Percentiles rank a stretch among this genome's conserved stretches.
These are phyloP conservation scores for Lasiosphaeria hispida DNA, from an alignment of 495 filamentous ascomycete species.

Conservation along the genomic window DNA sequence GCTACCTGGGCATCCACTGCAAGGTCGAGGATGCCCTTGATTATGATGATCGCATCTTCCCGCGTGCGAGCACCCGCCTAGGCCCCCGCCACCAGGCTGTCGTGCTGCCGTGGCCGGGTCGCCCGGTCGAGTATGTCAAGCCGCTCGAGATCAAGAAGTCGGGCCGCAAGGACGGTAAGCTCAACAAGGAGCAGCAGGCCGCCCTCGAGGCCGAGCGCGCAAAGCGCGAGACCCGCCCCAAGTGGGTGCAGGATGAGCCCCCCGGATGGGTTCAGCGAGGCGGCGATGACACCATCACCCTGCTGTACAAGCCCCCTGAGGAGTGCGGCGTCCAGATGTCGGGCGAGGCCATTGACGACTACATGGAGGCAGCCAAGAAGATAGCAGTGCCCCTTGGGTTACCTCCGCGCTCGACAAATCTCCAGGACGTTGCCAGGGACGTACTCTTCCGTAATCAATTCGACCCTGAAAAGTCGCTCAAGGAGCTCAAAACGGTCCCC, in stretches of 20 bases:
- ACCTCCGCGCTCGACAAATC: slow-evolving; percentile 72
- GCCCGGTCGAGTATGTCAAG: slow-evolving; percentile 84
- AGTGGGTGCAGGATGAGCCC: slow-evolving; percentile 91
- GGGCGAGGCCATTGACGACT: slow-evolving; percentile 59
- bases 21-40: slow-evolving; percentile 94
- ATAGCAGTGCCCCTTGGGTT: slow-evolving; percentile 63
- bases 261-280: slow-evolving; percentile 79
- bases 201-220: slow-evolving; percentile 76
- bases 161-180: slow-evolving; percentile 63
- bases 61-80: slow-evolving; percentile 87
- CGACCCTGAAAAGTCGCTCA: slow-evolving; percentile 68
- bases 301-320: slow-evolving; percentile 62
- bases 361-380: slow-evolving; percentile 65
- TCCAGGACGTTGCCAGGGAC: slow-evolving; percentile 81
- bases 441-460: slow-evolving; percentile 70
- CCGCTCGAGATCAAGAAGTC: slow-evolving; percentile 76
- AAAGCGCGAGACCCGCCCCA: slow-evolving; percentile 75
- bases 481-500: slow-evolving; percentile 61
- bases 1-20: slow-evolving; percentile 94
- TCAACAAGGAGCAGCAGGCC: slow-evolving; percentile 74
- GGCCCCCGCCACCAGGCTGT: slow-evolving; percentile 91
- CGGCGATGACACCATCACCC: slow-evolving; percentile 62
- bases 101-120: slow-evolving; percentile 79
- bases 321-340: slow-evolving; percentile 47
- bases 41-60: slow-evolving; percentile 97